Evolutionary conservation across 2,329 filamentous ascomycete genomes (phyloP).

Genomic region (Orbilia quercus): DNA sequence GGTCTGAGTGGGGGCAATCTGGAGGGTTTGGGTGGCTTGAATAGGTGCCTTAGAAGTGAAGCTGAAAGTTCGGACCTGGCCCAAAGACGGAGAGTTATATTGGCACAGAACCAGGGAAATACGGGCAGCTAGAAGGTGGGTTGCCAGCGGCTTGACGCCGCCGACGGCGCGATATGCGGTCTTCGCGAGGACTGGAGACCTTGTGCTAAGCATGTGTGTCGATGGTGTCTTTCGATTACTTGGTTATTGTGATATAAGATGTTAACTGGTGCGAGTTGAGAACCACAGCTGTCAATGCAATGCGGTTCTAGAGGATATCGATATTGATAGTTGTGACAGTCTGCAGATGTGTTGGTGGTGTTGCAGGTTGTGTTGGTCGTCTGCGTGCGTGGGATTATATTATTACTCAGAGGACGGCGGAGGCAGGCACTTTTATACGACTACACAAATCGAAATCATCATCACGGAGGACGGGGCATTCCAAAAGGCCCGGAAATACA

Average conservation of each 20-base stretch:
- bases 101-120: conserved; percentile 51
- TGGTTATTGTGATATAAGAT: background rate
- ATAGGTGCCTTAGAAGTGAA: conserved; percentile 47
- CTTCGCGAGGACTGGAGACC: conserved; percentile 44
- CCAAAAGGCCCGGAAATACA: conserved; percentile 17
- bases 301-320: too few species aligned
- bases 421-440: conserved; percentile 39
- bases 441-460: too few species aligned
- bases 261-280: too few species aligned
- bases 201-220: conserved; percentile 46
- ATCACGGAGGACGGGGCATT: conserved; percentile 12
- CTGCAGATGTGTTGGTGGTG: conserved; percentile 21
- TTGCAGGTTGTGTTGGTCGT: background rate
- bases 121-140: conserved; percentile 21
- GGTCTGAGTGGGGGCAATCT: conserved; percentile 20
- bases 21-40: conserved; percentile 30
- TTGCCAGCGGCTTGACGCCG: conserved; percentile 33
- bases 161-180: conserved; percentile 45
- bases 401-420: conserved; percentile 3
- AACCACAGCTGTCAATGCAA: too few species aligned
- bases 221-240: background rate
- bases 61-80: conserved; percentile 41
- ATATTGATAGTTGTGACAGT: too few species aligned
- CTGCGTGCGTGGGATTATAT: background rate
- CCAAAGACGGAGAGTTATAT: conserved; percentile 17